These are phyloP conservation scores for Arabidopsis lyrata DNA, from an alignment of 441 rosid genomes.

Conservation along the genomic window DNA sequence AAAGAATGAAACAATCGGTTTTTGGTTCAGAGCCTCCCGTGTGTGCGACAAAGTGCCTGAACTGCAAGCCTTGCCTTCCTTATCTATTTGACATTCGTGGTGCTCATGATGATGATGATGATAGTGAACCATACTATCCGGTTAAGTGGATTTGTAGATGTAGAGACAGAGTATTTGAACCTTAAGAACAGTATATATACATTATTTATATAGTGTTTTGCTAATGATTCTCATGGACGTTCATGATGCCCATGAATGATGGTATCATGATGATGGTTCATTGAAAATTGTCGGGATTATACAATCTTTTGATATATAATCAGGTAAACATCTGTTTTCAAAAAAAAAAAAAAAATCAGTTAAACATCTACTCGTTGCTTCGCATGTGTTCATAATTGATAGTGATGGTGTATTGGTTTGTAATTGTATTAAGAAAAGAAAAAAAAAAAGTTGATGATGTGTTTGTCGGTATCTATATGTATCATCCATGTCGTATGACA, in stretches of 20 bases:
- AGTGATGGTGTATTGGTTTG: neutral
- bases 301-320: neutral
- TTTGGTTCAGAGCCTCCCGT: conserved; percentile 83
- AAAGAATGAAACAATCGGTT: conserved; percentile 43
- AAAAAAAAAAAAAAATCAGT: too few species aligned
- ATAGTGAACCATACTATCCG: conserved; percentile 63
- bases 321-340: conserved; percentile 1
- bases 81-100: conserved; percentile 54
- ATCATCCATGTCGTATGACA: neutral
- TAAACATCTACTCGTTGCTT: neutral
- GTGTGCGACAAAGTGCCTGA: conserved; percentile 71
- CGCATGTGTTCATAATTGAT: neutral
- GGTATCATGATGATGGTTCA: conserved; percentile 3
- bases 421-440: neutral
- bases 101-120: conserved; percentile 37
- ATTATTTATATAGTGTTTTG: conserved; percentile 9
- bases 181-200: conserved; percentile 38
- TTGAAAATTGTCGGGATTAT: neutral
- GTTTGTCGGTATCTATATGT: neutral
- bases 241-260: conserved; percentile 17
- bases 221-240: conserved; percentile 25
- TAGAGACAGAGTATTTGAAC: conserved; percentile 64
- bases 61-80: conserved; percentile 79
- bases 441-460: neutral
- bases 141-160: conserved; percentile 86